Evolutionary conservation across 192 early-diverging fungal genomes (phyloP).

Genomic region (Coemansia pectinata): DNA sequence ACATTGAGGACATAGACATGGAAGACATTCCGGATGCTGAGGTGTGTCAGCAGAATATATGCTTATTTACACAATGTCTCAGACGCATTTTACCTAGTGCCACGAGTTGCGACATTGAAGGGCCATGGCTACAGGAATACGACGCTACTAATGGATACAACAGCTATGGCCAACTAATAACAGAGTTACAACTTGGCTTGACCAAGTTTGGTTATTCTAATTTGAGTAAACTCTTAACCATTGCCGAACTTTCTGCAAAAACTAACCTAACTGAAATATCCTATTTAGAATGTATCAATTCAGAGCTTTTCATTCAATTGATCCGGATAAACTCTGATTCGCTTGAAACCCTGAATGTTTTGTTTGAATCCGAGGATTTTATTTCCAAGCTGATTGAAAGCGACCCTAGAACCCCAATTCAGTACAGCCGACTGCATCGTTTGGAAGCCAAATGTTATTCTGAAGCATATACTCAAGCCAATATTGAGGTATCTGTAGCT

Average conservation of each 20-base stretch:
- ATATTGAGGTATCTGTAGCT: not conserved
- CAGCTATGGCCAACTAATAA: not conserved
- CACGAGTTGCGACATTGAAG: not conserved
- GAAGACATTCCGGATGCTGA: not conserved
- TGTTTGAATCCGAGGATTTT: not conserved
- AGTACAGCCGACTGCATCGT: not conserved
- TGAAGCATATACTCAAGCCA: not conserved
- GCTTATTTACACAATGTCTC: not conserved
- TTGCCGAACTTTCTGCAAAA: not conserved
- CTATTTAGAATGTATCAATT: not conserved
- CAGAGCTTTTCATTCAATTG: not conserved
- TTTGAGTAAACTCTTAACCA: no score
- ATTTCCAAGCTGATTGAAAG: not conserved
- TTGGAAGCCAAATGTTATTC: not conserved
- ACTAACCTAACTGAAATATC: not conserved
- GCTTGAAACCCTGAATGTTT: not conserved
- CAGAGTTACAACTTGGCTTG: not conserved
- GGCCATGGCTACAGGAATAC: not conserved
- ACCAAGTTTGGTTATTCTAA: not conserved
- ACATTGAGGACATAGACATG: not conserved
- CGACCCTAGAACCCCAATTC: not conserved
- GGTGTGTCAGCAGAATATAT: not conserved
- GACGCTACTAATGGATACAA: not conserved
- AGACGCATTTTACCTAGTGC: not conserved
- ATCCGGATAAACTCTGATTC: not conserved